Percentiles rank a stretch among this genome's conserved stretches.
These are phyloP conservation scores for Blastomyces silverae DNA, from an alignment of 2,329 filamentous ascomycete species.

Conservation along the genomic window DNA sequence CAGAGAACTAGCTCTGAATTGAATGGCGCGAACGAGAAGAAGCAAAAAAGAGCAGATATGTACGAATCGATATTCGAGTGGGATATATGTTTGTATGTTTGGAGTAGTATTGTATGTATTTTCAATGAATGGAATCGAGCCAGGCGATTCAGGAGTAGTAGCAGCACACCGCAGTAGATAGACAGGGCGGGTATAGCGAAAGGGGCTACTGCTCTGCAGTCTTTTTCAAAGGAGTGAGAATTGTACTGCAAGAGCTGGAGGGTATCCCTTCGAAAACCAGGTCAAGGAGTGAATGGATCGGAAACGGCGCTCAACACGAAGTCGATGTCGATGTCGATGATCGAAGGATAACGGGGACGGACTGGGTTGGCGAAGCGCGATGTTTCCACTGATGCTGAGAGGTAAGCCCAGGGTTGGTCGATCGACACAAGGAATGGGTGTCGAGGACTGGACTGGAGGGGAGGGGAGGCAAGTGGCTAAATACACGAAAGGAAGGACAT, in stretches of 20 bases:
- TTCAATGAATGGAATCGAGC: slow-evolving; percentile 16
- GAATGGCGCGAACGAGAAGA: neutral
- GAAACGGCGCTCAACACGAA: no score
- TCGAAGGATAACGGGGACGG: no score
- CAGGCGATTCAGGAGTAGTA: slow-evolving; percentile 14
- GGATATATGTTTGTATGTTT: slow-evolving; percentile 1
- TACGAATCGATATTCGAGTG: neutral
- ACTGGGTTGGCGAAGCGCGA: no score
- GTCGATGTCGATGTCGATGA: neutral
- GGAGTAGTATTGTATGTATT: slow-evolving; percentile 1
- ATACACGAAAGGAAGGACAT: no score
- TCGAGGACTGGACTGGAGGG: neutral
- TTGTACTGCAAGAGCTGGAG: neutral
- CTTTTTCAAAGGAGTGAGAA: slow-evolving; percentile 4
- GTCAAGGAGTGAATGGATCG: neutral
- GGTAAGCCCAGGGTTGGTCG: neutral
- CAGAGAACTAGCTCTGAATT: slow-evolving; percentile 12
- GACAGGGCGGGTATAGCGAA: neutral
- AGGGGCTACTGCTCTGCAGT: neutral
- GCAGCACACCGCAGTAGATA: neutral
- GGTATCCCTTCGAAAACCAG: neutral
- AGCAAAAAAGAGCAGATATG: neutral
- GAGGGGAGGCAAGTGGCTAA: neutral
- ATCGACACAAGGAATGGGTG: slow-evolving; percentile 7
- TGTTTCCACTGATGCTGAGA: no score